Evolutionary conservation across 371 early-diverging fungal species (phyloP), one percentile per base, ranked within the genome.

Genomic region (Rhizopus sp.): DNA sequence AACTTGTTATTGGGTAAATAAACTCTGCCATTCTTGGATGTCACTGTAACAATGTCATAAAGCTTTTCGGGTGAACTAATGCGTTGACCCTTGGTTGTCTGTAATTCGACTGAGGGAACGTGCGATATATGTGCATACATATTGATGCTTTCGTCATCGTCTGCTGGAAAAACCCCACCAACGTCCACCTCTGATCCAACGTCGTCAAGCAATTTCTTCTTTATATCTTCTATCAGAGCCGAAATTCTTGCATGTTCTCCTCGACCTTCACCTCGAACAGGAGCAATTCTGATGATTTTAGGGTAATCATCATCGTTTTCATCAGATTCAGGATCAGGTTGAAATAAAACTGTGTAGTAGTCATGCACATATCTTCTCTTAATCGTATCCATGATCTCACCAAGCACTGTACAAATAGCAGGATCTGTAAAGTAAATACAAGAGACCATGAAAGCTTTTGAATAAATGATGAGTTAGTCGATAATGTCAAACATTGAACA

Each of bases 341-440:
- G 17, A 29, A 53, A 55, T 2, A 50, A 46, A 2, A 72, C 29
- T 16, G 13, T 12, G 38, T 58, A 75, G 16, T 76, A 76, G 9
- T 76, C 65, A 31, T 70, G 62, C 3, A 76, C 73, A 10, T 76
- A 76, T 7, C 52, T 56, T 12, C 53, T 32, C 37, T 66, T 68
- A 3, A 70, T n/a, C 2, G 29, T 7, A 1, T 47, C 42, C 6
- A 29, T 16, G 0, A 40, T 32, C 7, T 70, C 69, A 0, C 44
- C 50, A 12, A 57, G 37, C 0, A 66, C 61, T 7, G 56, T 57
- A 4, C 46, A 47, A 8, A 76, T 66, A 5, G 70, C 65, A 33
- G 77, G 77, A 48, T 76, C 77, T 2, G 73, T 63, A 32, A 72
- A 72, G 35, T 69, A 76, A 3, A 76, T 64, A 32, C 55, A 53